Conservation (phyloP, 2,329 filamentous ascomycete genomes). For the Penicillium sp. region DNA sequence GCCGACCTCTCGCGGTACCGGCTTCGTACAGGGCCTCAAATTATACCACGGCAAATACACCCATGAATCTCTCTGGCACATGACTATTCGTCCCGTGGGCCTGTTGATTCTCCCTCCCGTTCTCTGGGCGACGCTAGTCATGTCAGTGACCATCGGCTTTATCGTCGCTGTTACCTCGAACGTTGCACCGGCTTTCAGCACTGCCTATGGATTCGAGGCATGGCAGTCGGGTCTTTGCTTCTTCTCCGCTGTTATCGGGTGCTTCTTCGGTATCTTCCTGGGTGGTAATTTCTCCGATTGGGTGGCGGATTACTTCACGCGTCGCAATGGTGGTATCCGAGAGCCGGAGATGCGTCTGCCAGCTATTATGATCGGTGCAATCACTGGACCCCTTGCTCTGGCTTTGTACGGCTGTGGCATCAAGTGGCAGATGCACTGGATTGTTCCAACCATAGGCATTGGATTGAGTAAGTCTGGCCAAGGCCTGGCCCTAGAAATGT, state of each 20-base stretch:
- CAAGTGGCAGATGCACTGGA: slow-evolving; percentile 17
- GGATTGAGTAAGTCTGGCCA: slow-evolving; percentile 10
- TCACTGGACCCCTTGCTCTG: slow-evolving; percentile 15
- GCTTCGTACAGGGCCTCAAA: slow-evolving; percentile 11
- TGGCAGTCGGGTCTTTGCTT: slow-evolving; percentile 55
- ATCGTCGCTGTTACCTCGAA: slow-evolving; percentile 30
- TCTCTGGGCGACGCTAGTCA: slow-evolving; percentile 23
- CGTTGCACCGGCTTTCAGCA: slow-evolving; percentile 19
- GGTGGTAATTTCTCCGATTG: slow-evolving; percentile 48
- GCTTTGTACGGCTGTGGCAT: slow-evolving; percentile 18
- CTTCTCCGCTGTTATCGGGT: slow-evolving; percentile 29
- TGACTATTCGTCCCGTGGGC: slow-evolving; percentile 19
- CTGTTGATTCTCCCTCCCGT: slow-evolving; percentile 19
- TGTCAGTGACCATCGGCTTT: slow-evolving; percentile 30
- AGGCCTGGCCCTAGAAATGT: too few species aligned
- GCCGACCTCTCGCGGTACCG: neutral
- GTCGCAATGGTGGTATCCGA: slow-evolving; percentile 32
- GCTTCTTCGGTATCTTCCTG: slow-evolving; percentile 47
- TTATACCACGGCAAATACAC: slow-evolving; percentile 38
- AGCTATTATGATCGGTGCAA: slow-evolving; percentile 15
- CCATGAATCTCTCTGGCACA: slow-evolving; percentile 18
- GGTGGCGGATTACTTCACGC: slow-evolving; percentile 35
- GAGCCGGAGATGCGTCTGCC: slow-evolving; percentile 38
- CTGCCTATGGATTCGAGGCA: slow-evolving; percentile 31
- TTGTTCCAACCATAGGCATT: slow-evolving; percentile 16